Conservation (phyloP, 2,329 filamentous ascomycete species). For the Epichloe scottii region DNA sequence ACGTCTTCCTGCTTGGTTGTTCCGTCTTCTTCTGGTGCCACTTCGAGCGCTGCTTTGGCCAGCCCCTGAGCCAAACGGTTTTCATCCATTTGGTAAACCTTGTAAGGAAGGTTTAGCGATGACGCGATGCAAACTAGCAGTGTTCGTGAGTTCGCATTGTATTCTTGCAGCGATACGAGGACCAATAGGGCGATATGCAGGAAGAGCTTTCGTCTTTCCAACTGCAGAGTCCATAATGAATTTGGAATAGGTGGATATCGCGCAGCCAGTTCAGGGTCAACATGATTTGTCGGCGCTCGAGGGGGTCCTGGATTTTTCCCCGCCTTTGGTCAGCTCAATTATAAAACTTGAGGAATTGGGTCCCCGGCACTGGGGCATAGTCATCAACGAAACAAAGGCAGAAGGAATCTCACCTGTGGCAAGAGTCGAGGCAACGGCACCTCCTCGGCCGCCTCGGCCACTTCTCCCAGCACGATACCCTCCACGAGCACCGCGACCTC, state of each 20-base stretch:
- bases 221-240: slow-evolving; percentile 43
- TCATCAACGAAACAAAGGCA: not conserved
- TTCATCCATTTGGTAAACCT: slow-evolving; percentile 58
- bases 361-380: not conserved
- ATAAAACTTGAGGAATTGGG: not conserved
- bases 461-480: slow-evolving; percentile 15
- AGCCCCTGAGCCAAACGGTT: slow-evolving; percentile 62
- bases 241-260: slow-evolving; percentile 49
- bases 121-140: slow-evolving; percentile 58
- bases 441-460: slow-evolving; percentile 13
- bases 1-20: slow-evolving; percentile 42
- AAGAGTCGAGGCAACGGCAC: slow-evolving; percentile 16
- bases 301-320: slow-evolving; percentile 24
- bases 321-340: slow-evolving; percentile 1
- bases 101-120: slow-evolving; percentile 55
- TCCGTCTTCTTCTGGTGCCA: slow-evolving; percentile 17
- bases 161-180: slow-evolving; percentile 64
- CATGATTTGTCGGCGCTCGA: slow-evolving; percentile 27
- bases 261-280: slow-evolving; percentile 33
- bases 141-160: slow-evolving; percentile 60
- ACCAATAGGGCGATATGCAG: slow-evolving; percentile 62
- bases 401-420: slow-evolving; percentile 22
- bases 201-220: slow-evolving; percentile 52
- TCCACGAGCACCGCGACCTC: slow-evolving; percentile 16
- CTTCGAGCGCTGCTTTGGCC: slow-evolving; percentile 54